phyloP scores from a whole-genome alignment of 495 filamentous ascomycete species.

The Aspergillus homomorphus region DNA sequence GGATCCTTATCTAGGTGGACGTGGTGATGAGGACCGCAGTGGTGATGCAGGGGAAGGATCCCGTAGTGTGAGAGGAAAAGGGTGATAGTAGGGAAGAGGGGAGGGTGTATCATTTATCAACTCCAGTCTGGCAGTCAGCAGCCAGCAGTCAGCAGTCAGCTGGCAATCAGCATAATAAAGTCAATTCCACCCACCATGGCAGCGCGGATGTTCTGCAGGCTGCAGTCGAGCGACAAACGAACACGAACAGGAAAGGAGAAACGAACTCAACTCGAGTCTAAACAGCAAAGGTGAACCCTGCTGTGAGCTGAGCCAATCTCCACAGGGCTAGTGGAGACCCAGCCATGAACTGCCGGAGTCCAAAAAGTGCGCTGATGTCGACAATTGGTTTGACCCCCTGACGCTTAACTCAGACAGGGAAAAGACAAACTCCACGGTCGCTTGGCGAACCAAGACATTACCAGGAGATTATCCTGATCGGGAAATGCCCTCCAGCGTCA shows the following conservation, averaged over 20 bases:
- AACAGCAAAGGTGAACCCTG: conserved; percentile 6
- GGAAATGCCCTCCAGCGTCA: not conserved
- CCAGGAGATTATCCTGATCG: not conserved
- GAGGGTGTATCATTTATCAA: too few species aligned
- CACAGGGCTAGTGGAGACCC: conserved; percentile 5
- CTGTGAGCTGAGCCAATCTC: not conserved
- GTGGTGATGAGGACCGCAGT: not conserved
- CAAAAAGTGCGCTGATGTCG: not conserved
- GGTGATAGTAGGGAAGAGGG: too few species aligned
- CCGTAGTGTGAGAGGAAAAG: not conserved
- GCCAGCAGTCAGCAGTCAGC: too few species aligned
- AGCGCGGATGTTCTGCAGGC: too few species aligned
- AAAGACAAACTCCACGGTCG: not conserved
- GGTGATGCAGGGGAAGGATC: not conserved
- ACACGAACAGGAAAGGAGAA: not conserved
- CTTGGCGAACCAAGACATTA: not conserved
- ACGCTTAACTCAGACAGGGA: not conserved
- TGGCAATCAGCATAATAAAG: too few species aligned
- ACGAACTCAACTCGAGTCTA: too few species aligned
- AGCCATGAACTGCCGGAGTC: conserved; percentile 21
- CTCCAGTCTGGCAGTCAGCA: too few species aligned
- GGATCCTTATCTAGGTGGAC: not conserved
- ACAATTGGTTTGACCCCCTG: conserved; percentile 19
- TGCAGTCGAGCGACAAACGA: not conserved
- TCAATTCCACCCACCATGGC: not conserved